Percentiles rank a stretch among this genome's conserved stretches.
Conservation (phyloP, 78 protist genomes). For the Neovahlkampfia damariscottae region DNA sequence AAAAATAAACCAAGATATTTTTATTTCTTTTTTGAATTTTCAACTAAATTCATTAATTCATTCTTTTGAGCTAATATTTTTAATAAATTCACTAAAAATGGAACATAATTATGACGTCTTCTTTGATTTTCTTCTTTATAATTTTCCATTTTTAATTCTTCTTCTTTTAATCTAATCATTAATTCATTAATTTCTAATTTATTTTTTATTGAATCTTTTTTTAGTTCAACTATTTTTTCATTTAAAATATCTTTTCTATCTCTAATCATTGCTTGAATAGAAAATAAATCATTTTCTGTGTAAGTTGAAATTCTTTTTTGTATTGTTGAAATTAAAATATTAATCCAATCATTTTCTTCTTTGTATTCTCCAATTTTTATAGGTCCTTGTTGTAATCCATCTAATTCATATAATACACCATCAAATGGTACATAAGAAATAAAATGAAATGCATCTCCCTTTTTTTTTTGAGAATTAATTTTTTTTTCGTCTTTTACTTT, state of each 20-base stretch:
- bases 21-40: conserved; percentile 2
- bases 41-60: conserved; percentile 4
- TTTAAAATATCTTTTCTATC: not conserved
- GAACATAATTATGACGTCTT: conserved; percentile 80
- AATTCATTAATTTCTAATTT: not conserved
- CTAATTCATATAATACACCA: conserved; percentile 86
- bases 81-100: conserved; percentile 65
- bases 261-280: conserved; percentile 68
- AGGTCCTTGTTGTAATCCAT: conserved; percentile 90
- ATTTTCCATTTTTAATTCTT: not conserved
- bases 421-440: conserved; percentile 69
- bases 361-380: conserved; percentile 30
- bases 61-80: conserved; percentile 52
- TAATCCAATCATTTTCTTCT: conserved; percentile 25
- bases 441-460: conserved; percentile 87
- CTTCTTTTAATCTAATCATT: not conserved
- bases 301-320: conserved; percentile 49
- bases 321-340: conserved; percentile 29
- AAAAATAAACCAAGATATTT: no score
- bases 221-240: conserved; percentile 4
- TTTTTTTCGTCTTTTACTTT: conserved; percentile 23
- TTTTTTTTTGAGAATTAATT: no score
- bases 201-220: not conserved
- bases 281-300: conserved; percentile 65
- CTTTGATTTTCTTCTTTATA: conserved; percentile 62